Percentiles rank a stretch among this genome's conserved stretches.
Evolutionary conservation across 345 rosid genomes (phyloP).

Genomic region (Salix purpurea): DNA sequence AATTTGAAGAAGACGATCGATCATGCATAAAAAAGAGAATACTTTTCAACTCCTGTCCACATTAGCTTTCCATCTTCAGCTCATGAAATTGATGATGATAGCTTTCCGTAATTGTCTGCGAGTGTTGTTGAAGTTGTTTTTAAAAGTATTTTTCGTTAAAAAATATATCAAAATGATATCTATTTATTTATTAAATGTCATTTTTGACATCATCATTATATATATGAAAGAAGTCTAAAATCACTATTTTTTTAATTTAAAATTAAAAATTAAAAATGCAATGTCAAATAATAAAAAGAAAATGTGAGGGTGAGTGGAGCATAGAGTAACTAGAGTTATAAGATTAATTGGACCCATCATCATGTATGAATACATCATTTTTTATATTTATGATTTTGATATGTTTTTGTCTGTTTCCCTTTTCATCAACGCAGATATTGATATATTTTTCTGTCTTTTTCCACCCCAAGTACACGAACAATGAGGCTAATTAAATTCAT

Average conservation of each 20-base stretch:
- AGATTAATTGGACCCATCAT: neutral
- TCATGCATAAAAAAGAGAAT: neutral
- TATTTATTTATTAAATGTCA: too few relatives aligned
- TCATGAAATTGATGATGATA: neutral
- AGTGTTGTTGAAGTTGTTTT: too few relatives aligned
- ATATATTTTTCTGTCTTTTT: neutral
- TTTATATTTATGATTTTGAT: neutral
- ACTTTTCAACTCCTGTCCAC: neutral
- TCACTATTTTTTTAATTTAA: too few relatives aligned
- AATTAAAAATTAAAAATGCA: too few relatives aligned
- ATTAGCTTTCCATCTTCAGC: neutral
- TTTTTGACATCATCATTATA: too few relatives aligned
- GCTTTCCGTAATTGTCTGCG: accelerated
- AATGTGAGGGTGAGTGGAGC: neutral
- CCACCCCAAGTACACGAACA: neutral
- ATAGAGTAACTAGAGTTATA: neutral
- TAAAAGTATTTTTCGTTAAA: too few relatives aligned
- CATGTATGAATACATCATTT: neutral
- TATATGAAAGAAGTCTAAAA: too few relatives aligned
- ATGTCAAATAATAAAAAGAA: neutral
- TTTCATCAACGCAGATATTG: neutral
- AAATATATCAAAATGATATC: too few relatives aligned
- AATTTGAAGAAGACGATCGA: neutral
- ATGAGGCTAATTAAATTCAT: too few relatives aligned
- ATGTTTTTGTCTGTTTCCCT: neutral